Base-by-base conservation (phyloP, 2,329 filamentous ascomycete species). In the Alternaria dauci region DNA sequence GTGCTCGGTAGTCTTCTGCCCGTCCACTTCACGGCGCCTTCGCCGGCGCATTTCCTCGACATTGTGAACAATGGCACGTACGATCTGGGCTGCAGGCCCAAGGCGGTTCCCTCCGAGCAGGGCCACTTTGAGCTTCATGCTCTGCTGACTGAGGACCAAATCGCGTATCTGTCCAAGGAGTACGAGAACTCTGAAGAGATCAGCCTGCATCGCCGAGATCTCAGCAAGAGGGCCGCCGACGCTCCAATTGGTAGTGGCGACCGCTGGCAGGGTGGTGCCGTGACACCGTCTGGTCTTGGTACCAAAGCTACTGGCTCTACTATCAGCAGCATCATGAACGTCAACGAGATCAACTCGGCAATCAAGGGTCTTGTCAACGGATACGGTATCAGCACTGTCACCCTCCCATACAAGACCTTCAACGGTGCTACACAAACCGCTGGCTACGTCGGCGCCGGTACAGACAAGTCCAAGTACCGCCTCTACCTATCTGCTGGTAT, bases 401-500 rank as follows among this genome's bases (percentile, higher is more conserved):
- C 75, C 2, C 73, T 82, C 1, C 82, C 83, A 0, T 71, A 80
- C 66, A 77, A 76, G 67, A 85, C 83, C 0, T 78, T 81, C 63
- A 78, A 84, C 46, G 78, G 79, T 25, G 77, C 78, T 3, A 73
- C 72, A 4, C 73, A 82, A 18, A 68, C 76, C 23, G 82, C 80
- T 7, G 78, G 70, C n/a, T 79, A 79, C 57, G 77, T 85, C 34
- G 84, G 84, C 23, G 79, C 79, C 18, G 78, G 78, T 23, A 77
- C 75, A n/a, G 77, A 79, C 64, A 79, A 79, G 52, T 74, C 76
- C 38, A 74, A 74, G 5, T 83, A 84, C 66, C 66, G 57, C 36
- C 80, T 86, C 28, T 85, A 85, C 69, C 75, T 88, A 58, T 83
- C 83, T 59, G 82, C 82, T 42, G 84, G 80, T 26, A 82, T 87